A percentile compares a stretch with the other conserved stretches of the same genome.
phyloP scores from a whole-genome alignment of 257 asterid genomes.

The Leptodermis oblonga region DNA sequence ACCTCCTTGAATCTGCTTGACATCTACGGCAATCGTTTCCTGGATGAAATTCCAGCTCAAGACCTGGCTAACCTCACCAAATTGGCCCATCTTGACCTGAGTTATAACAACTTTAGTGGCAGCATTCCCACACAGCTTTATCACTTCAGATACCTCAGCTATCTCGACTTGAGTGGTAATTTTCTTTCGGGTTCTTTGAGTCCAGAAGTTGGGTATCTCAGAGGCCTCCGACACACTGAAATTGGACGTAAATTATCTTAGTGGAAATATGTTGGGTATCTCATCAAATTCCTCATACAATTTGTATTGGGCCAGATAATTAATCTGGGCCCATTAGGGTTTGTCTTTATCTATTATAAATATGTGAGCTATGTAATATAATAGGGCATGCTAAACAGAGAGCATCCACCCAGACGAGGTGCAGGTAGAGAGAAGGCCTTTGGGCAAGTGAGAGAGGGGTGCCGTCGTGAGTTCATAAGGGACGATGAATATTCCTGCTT shows the following conservation, averaged over 20 bases:
- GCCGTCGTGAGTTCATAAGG: too few species aligned
- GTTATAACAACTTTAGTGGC: conserved; percentile 25
- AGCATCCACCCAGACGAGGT: too few species aligned
- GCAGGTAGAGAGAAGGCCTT: too few species aligned
- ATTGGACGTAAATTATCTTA: conserved; percentile 18
- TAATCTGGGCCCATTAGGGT: too few species aligned
- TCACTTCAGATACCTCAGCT: conserved; percentile 20
- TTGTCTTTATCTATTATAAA: too few species aligned
- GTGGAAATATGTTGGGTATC: too few species aligned
- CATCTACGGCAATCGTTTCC: conserved; percentile 22
- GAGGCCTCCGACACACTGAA: conserved; percentile 18
- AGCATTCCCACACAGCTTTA: conserved; percentile 25
- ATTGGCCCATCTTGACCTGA: conserved; percentile 22
- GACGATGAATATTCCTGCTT: too few species aligned
- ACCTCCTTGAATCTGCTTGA: conserved; percentile 25
- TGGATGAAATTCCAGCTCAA: conserved; percentile 24
- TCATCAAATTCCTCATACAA: too few species aligned
- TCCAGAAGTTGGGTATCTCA: conserved; percentile 18
- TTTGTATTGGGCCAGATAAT: too few species aligned
- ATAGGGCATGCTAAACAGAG: too few species aligned
- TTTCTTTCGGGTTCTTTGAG: conserved; percentile 16
- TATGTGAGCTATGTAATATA: too few species aligned
- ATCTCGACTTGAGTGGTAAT: conserved; percentile 28
- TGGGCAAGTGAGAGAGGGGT: too few species aligned
- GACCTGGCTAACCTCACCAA: conserved; percentile 20